These are phyloP conservation scores for Paraglomus brasilianum DNA, from an alignment of 192 early-diverging fungal species.

Conservation along the genomic window DNA sequence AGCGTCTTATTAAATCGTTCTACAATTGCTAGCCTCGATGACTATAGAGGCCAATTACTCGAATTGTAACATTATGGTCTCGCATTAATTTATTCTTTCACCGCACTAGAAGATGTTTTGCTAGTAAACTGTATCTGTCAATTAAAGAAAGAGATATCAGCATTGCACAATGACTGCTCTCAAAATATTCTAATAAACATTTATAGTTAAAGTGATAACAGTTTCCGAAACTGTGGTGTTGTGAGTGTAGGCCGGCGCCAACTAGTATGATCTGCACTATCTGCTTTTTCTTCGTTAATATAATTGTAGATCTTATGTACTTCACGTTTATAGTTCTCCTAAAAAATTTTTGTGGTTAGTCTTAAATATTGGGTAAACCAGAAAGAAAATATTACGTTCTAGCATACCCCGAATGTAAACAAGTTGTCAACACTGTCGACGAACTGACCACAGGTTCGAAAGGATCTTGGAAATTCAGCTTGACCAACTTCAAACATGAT, in stretches of 20 bases:
- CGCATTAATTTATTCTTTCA: slow-evolving; percentile 4
- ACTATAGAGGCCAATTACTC: slow-evolving; percentile 11
- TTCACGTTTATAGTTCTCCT: slow-evolving; percentile 7
- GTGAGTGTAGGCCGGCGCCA: neutral
- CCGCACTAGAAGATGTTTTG: too few species aligned
- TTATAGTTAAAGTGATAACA: too few species aligned
- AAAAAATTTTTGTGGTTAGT: neutral
- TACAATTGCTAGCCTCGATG: slow-evolving; percentile 14
- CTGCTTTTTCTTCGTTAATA: slow-evolving; percentile 13
- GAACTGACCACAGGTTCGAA: slow-evolving; percentile 23
- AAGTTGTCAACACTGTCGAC: slow-evolving; percentile 21
- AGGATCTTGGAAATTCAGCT: slow-evolving; percentile 18
- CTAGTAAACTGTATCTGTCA: too few species aligned
- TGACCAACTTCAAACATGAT: slow-evolving; percentile 21
- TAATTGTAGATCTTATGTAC: neutral
- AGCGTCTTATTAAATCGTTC: slow-evolving; percentile 18
- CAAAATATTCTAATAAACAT: too few species aligned
- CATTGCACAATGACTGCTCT: too few species aligned
- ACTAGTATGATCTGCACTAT: neutral
- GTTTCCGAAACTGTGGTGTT: neutral
- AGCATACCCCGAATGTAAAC: slow-evolving; percentile 2
- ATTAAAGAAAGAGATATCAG: too few species aligned
- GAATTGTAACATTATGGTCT: slow-evolving; percentile 13
- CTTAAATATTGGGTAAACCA: neutral
- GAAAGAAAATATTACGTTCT: neutral